Base-by-base conservation (phyloP, 495 filamentous ascomycete species). In the Trichoderma orchidacearum region DNA sequence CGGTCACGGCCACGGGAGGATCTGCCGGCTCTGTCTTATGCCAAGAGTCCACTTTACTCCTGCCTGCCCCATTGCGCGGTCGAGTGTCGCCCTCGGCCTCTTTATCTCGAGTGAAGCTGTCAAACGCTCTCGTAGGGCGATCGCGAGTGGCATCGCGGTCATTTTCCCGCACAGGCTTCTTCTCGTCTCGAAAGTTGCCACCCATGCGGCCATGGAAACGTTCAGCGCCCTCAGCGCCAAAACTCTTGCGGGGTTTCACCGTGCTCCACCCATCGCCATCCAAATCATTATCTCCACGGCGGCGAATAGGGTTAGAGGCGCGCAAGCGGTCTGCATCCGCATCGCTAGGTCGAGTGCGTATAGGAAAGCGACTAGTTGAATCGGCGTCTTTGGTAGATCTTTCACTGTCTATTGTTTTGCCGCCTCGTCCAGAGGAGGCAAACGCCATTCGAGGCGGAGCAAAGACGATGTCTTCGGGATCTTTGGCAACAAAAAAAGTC, bases 391-490 rank as follows among this genome's bases (percentile, higher is more conserved):
- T 77, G 18, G 66, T 58, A 9, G 72, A 59, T 66, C 80, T 67
- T 57, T 84, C 73, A 38, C 60, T 64, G 62, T 84, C 68, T 62
- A 67, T 66, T 73, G 75, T 81, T 74, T 57, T 70, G 71, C 56
- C 74, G 62, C 58, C 75, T 79, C 69, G 81, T 67, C 59, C 70
- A 60, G 89, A 84, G 9, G 91, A 96, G 57, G 87, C 84, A 68
- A 97, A 96, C 29, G 82, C 82, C 27, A 81, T 89, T 61, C 90
- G 90, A 1, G 91, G 90, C 30, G 91, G 91, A 30, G 89, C 90
- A 35, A 96, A 86, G 60, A 95, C 77, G 56, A 95, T 90, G 57
- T 95, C 88, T 64, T 93, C 90, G 59, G 75, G 68, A 60, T 80
- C 80, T 84, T 56, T 57, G 30, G 3, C 51, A 13, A 53, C 23